These are phyloP conservation scores for Mortierella sp. DNA, from an alignment of 371 early-diverging fungal species.

Conservation along the genomic window DNA sequence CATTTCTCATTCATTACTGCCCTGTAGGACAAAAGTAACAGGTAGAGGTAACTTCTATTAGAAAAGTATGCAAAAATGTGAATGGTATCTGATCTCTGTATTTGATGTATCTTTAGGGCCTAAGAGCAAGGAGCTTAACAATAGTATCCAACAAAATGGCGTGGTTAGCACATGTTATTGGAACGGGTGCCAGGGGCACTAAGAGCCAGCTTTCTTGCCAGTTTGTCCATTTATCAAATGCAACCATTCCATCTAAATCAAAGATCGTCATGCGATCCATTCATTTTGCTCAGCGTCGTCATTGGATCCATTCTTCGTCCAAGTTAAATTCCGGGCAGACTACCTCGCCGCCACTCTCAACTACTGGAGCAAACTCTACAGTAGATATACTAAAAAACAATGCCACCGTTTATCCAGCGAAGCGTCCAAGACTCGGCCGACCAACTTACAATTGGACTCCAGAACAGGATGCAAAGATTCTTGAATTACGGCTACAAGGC, in stretches of 20 bases:
- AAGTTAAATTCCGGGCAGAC: slow-evolving; percentile 8
- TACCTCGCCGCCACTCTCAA: not conserved
- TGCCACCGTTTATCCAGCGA: not conserved
- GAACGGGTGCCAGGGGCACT: slow-evolving; percentile 12
- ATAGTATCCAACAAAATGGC: slow-evolving; percentile 11
- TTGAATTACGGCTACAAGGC: slow-evolving; percentile 49
- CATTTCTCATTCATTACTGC: no score
- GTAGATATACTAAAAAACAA: not conserved
- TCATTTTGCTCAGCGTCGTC: not conserved
- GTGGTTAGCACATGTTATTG: slow-evolving; percentile 22
- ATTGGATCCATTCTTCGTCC: slow-evolving; percentile 18
- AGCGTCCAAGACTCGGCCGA: no score
- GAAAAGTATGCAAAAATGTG: no score
- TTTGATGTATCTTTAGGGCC: not conserved
- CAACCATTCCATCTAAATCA: not conserved
- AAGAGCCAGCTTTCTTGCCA: slow-evolving; percentile 1
- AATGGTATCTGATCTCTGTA: not conserved
- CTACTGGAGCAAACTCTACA: not conserved
- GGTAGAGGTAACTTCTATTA: no score
- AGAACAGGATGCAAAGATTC: slow-evolving; percentile 28
- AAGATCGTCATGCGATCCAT: not conserved
- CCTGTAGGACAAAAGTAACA: no score
- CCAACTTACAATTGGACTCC: slow-evolving; percentile 19
- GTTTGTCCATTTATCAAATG: not conserved
- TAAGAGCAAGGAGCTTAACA: not conserved